phyloP scores from a whole-genome alignment of 345 rosid genomes.

The Ceriops tagal region DNA sequence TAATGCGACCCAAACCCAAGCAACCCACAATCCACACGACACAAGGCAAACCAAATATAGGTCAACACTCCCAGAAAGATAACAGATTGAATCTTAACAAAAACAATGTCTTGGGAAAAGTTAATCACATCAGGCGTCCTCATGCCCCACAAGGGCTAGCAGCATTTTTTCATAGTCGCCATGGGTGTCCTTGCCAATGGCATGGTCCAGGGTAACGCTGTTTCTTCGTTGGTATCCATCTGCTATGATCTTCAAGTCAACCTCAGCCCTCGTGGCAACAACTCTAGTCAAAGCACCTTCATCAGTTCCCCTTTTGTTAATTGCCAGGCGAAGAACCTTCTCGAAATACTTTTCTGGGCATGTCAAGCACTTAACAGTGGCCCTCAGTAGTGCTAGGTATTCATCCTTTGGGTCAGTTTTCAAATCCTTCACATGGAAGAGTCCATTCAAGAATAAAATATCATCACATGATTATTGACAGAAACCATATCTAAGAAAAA shows the following conservation, averaged over 20 bases:
- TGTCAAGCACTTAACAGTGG: slow-evolving; percentile 58
- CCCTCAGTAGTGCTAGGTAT: slow-evolving; percentile 56
- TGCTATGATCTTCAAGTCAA: slow-evolving; percentile 56
- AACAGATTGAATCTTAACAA: not conserved
- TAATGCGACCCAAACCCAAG: no score
- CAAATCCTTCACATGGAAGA: slow-evolving; percentile 42
- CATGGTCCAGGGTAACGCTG: slow-evolving; percentile 53
- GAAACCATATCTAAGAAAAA: not conserved
- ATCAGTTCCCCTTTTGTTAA: slow-evolving; percentile 68
- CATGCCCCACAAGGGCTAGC: slow-evolving; percentile 53
- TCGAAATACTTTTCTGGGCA: slow-evolving; percentile 59
- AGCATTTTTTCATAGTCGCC: slow-evolving; percentile 73
- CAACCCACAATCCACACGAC: no score
- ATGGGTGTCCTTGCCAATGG: slow-evolving; percentile 56
- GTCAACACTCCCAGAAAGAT: not conserved
- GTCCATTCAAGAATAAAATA: not conserved
- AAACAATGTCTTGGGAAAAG: not conserved
- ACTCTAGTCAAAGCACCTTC: slow-evolving; percentile 81
- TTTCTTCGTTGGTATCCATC: slow-evolving; percentile 61
- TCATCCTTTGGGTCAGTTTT: slow-evolving; percentile 57
- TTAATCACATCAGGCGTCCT: slow-evolving; percentile 38
- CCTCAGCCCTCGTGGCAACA: slow-evolving; percentile 73
- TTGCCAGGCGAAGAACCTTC: slow-evolving; percentile 61
- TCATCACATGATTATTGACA: not conserved
- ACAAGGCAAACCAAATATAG: no score